phyloP scores from a whole-genome alignment of 352 stramenopile genomes.

The Phytophthora sp. region DNA sequence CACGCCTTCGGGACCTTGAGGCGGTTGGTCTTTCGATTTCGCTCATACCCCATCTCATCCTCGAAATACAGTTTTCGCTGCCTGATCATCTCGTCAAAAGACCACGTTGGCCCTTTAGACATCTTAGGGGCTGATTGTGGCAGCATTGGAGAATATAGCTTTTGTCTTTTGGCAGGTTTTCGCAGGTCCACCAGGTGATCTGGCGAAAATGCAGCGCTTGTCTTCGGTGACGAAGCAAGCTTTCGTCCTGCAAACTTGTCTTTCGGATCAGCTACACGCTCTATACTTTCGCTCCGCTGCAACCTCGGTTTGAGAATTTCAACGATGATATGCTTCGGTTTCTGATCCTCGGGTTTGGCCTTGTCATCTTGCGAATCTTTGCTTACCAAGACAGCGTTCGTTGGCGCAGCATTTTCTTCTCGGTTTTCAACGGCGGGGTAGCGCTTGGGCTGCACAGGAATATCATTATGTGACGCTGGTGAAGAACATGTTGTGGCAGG shows the following conservation, averaged over 20 bases:
- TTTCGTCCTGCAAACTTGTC: not conserved
- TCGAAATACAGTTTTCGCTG: conserved; percentile 51
- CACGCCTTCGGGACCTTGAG: conserved; percentile 49
- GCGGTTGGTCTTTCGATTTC: conserved; percentile 34
- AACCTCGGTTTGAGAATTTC: conserved; percentile 19
- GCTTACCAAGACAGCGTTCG: not conserved
- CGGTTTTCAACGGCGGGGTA: conserved; percentile 3
- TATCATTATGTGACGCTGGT: not conserved
- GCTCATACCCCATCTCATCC: conserved; percentile 48
- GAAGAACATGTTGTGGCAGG: conserved; percentile 7
- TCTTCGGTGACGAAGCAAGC: conserved; percentile 9
- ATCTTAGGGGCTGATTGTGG: conserved; percentile 11
- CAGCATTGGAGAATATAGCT: conserved; percentile 20
- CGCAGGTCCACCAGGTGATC: conserved; percentile 25
- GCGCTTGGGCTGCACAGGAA: not conserved
- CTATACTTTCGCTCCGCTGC: not conserved
- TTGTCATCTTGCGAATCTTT: conserved; percentile 8
- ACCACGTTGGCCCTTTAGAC: conserved; percentile 41
- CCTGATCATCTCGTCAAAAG: conserved; percentile 45
- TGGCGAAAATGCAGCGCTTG: conserved; percentile 6
- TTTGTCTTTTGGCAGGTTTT: conserved; percentile 35
- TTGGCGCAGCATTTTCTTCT: conserved; percentile 4
- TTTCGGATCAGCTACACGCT: not conserved
- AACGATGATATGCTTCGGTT: conserved; percentile 26
- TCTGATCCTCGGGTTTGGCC: conserved; percentile 2